Evolutionary conservation across 768 basidiomycete genomes (phyloP).

Genomic region (Lentinula aciculospora): DNA sequence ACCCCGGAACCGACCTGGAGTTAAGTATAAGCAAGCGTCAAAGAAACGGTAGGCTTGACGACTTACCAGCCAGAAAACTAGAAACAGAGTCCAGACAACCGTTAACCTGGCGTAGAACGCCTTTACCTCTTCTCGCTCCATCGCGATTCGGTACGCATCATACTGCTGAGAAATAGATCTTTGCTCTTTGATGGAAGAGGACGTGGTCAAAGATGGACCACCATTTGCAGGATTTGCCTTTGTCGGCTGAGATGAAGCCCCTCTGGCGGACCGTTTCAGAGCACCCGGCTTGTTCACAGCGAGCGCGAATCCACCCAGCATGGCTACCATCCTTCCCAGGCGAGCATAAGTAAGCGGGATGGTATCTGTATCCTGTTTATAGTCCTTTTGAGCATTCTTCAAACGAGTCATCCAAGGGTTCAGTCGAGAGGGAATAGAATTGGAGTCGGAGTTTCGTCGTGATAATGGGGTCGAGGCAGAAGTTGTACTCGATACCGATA

Average conservation of each 20-base stretch:
- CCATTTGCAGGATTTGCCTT: conserved; percentile 7
- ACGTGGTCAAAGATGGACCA: not conserved
- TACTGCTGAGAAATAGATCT: conserved; percentile 22
- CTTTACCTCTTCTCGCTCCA: conserved; percentile 41
- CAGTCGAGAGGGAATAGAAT: not conserved
- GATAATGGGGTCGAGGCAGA: not conserved
- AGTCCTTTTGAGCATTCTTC: conserved; percentile 1
- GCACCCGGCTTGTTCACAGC: conserved; percentile 25
- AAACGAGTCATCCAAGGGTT: not conserved
- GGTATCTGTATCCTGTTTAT: conserved; percentile 8
- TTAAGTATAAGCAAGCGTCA: not conserved
- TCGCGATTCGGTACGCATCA: conserved; percentile 20
- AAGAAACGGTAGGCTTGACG: not conserved
- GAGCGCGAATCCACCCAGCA: conserved; percentile 48
- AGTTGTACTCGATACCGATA: not conserved
- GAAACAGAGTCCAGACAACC: conserved; percentile 55
- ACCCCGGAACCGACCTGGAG: conserved; percentile 60
- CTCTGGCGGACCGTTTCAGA: not conserved
- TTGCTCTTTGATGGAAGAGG: conserved; percentile 1
- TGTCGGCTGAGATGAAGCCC: not conserved
- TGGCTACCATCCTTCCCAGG: conserved; percentile 49
- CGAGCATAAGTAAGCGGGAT: conserved; percentile 49
- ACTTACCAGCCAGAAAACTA: conserved; percentile 74
- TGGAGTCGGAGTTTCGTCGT: not conserved
- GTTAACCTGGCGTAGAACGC: conserved; percentile 53